A percentile compares a stretch with the other conserved stretches of the same genome.
These are phyloP conservation scores for Phytophthora aleatoria DNA, from an alignment of 352 stramenopile species.

Conservation along the genomic window DNA sequence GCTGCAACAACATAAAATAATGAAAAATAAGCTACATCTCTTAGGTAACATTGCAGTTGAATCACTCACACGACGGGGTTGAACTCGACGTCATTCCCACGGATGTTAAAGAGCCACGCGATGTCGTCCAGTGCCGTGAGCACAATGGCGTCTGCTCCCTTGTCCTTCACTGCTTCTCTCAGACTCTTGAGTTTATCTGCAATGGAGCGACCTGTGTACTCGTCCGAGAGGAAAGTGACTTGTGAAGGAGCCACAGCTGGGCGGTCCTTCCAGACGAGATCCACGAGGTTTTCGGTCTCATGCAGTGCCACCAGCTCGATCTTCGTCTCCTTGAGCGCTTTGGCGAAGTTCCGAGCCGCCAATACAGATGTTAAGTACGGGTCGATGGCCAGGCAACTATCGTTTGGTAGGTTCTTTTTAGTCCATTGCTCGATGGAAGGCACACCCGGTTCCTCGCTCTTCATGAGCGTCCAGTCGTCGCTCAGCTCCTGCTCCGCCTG, in stretches of 20 bases:
- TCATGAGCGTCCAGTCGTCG: slow-evolving; percentile 96
- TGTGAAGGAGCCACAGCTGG: slow-evolving; percentile 71
- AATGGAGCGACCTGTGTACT: slow-evolving; percentile 93
- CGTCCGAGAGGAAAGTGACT: slow-evolving; percentile 92
- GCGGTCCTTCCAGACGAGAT: slow-evolving; percentile 93
- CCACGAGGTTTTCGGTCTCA: slow-evolving; percentile 93
- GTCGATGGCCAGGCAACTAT: slow-evolving; percentile 94
- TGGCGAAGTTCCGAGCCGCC: slow-evolving; percentile 68
- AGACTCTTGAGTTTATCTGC: slow-evolving; percentile 90
- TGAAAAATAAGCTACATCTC: not conserved
- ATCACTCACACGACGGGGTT: slow-evolving; percentile 96
- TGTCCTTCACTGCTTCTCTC: slow-evolving; percentile 85
- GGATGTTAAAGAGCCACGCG: slow-evolving; percentile 98
- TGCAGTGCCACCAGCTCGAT: slow-evolving; percentile 78
- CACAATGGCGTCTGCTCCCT: slow-evolving; percentile 92
- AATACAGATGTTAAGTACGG: slow-evolving; percentile 93
- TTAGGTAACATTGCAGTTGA: not conserved
- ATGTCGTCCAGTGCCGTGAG: slow-evolving; percentile 97
- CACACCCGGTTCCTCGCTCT: slow-evolving; percentile 91
- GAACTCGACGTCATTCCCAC: slow-evolving; percentile 96
- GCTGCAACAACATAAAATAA: slow-evolving; percentile 32
- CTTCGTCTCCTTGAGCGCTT: slow-evolving; percentile 67
- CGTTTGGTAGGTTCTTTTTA: slow-evolving; percentile 59
- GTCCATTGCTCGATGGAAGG: slow-evolving; percentile 90
- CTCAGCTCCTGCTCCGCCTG: slow-evolving; percentile 96